Conservation (phyloP, 2,329 filamentous ascomycete genomes). For the Curvularia sp. region DNA sequence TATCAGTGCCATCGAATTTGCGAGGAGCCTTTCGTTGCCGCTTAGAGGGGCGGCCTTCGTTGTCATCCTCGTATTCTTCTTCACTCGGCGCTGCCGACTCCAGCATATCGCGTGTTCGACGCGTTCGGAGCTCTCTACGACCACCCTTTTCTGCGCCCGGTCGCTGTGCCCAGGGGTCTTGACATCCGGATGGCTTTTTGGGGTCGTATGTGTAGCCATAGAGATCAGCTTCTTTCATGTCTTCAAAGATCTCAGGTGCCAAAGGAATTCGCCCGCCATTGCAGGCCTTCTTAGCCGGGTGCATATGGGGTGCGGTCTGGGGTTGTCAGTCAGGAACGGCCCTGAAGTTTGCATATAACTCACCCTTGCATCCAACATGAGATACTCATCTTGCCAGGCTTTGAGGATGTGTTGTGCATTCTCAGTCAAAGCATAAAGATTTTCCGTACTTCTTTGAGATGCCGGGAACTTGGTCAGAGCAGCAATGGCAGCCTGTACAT, state of each 20-base stretch:
- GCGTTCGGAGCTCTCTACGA: conserved; percentile 56
- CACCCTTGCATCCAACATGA: conserved; percentile 58
- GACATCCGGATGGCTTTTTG: conserved; percentile 58
- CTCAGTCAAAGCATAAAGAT: conserved; percentile 62
- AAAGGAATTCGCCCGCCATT: conserved; percentile 57
- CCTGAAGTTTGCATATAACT: conserved; percentile 13
- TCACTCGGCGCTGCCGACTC: conserved; percentile 49
- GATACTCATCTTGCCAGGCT: conserved; percentile 66
- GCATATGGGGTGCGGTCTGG: conserved; percentile 59
- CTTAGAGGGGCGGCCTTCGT: conserved; percentile 40
- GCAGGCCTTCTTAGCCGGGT: conserved; percentile 59
- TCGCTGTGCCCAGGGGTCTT: conserved; percentile 64
- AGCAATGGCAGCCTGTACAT: conserved; percentile 52
- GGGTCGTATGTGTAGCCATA: conserved; percentile 66
- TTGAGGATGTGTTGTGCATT: conserved; percentile 62
- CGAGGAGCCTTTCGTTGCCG: conserved; percentile 47
- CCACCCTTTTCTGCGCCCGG: conserved; percentile 54
- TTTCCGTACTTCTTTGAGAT: conserved; percentile 56
- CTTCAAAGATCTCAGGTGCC: conserved; percentile 60
- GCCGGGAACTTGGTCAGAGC: conserved; percentile 54
- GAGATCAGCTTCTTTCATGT: conserved; percentile 66
- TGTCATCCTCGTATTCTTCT: conserved; percentile 48
- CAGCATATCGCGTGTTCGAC: conserved; percentile 51
- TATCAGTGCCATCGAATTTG: conserved; percentile 45
- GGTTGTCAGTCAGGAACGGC: conserved; percentile 29